Conservation (phyloP, 306 rosid genomes). For the Prosopis cineraria region DNA sequence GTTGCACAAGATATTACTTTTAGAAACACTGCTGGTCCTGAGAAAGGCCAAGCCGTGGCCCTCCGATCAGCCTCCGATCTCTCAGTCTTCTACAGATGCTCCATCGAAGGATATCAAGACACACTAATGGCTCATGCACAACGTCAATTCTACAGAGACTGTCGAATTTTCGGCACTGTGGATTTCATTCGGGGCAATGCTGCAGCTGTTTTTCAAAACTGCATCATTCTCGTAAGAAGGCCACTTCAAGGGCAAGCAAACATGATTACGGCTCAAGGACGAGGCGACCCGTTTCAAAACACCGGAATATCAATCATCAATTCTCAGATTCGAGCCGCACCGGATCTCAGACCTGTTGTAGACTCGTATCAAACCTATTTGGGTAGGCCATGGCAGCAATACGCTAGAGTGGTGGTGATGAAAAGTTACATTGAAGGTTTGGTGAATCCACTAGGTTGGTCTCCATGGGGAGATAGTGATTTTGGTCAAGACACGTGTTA, state of each 20-base stretch:
- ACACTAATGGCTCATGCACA: conserved; percentile 44
- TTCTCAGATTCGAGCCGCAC: conserved; percentile 60
- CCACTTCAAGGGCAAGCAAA: conserved; percentile 77
- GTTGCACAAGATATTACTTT: conserved; percentile 75
- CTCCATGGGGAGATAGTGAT: conserved; percentile 42
- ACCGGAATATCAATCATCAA: conserved; percentile 67
- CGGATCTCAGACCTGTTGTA: conserved; percentile 54
- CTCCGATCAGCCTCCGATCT: conserved; percentile 81
- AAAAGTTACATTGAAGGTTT: conserved; percentile 54
- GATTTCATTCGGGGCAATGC: conserved; percentile 93
- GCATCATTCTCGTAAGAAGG: conserved; percentile 55
- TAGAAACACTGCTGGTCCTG: conserved; percentile 67
- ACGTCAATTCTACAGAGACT: conserved; percentile 64
- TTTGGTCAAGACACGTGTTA: conserved; percentile 53
- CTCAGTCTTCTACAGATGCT: conserved; percentile 70
- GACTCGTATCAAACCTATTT: conserved; percentile 46
- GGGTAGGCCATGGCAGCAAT: conserved; percentile 86
- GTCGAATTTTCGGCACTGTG: conserved; percentile 73
- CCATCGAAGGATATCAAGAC: conserved; percentile 82
- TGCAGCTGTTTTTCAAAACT: conserved; percentile 71
- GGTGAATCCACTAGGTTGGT: conserved; percentile 33
- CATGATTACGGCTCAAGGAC: conserved; percentile 72
- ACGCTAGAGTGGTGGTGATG: conserved; percentile 60
- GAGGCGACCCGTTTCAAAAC: conserved; percentile 48
- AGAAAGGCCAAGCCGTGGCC: too few species aligned